A percentile compares a stretch with the other conserved stretches of the same genome.
Conservation (phyloP, 495 filamentous ascomycete genomes). For the Talaromyces stipitatus region DNA sequence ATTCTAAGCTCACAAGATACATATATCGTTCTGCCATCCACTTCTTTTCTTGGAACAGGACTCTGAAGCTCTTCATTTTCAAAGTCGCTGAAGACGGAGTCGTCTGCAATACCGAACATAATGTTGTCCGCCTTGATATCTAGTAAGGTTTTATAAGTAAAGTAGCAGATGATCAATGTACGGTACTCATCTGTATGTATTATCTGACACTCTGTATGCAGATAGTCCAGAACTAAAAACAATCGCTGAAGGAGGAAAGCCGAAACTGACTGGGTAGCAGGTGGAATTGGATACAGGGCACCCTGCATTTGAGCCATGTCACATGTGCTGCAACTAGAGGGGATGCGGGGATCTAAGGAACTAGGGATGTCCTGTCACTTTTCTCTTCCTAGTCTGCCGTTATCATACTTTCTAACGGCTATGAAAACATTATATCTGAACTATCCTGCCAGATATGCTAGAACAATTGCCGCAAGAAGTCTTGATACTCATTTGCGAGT, state of each 20-base stretch:
- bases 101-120: conserved; percentile 26
- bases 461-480: neutral
- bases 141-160: conserved; percentile 8
- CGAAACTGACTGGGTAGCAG: conserved; percentile 18
- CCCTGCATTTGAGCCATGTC: no score
- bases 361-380: no score
- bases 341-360: no score
- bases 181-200: conserved; percentile 27
- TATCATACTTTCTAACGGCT: no score
- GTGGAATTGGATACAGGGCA: no score
- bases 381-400: no score
- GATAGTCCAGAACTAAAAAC: conserved; percentile 29
- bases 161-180: neutral
- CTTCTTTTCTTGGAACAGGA: conserved; percentile 23
- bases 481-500: neutral
- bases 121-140: conserved; percentile 39
- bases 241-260: conserved; percentile 21
- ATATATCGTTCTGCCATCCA: conserved; percentile 22
- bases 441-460: neutral
- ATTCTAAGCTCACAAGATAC: conserved; percentile 15
- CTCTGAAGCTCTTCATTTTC: conserved; percentile 19
- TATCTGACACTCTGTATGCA: conserved; percentile 29
- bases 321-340: no score
- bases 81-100: conserved; percentile 21
- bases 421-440: neutral